Base-by-base conservation (phyloP, 2,329 filamentous ascomycete genomes). In the Aspergillus novoparasiticus region DNA sequence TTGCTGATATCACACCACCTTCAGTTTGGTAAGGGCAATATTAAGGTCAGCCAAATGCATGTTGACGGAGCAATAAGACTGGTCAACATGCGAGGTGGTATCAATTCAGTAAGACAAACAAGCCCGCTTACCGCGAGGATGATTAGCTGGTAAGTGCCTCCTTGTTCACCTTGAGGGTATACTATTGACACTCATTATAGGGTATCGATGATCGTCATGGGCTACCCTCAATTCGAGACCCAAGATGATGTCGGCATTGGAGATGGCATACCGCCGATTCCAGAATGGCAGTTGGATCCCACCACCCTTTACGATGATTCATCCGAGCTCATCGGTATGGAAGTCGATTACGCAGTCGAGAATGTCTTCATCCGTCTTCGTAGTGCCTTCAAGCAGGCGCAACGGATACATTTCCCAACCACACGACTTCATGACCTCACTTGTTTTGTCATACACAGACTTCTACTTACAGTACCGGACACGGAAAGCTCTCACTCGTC, bases 161-260 rank as follows among this genome's bases (percentile, higher is more conserved):
- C 4, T 10, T 21, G 14, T 14, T 4, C 0, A 36, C 12, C 2
- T 6, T 28, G 10, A 8, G 11, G 3, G 21, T 16, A 30, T 57
- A 32, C 41, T 55, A 23, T 30, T 61, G 26, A 66, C 58, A 58
- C 48, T 28, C 51, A 11, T 6, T 1, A 3, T 36, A 87, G 86
- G 86, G 84, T 87, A n/a, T 85, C 85, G 0, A 79, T 87, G 79
- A 75, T 88, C 4, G 79, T 87, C 6, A 84, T 76, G 62, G 82
- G 83, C 9, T 58, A 68, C 28, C 85, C 85, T 21, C 85, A 87
- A 63, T 88, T 87, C 61, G 62, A 76, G 4, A 81, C 79, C 0
- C 84, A 87, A 60, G 80, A 86, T 65, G 82, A 87, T 34, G 53
- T 69, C 8, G 83, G 83, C 1, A 67, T 73, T 41, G 84, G 84